Percentiles rank a stretch among this genome's conserved stretches.
These are phyloP conservation scores for Lachancea lanzarotensis DNA, from an alignment of 805 yeast genomes.

Conservation along the genomic window DNA sequence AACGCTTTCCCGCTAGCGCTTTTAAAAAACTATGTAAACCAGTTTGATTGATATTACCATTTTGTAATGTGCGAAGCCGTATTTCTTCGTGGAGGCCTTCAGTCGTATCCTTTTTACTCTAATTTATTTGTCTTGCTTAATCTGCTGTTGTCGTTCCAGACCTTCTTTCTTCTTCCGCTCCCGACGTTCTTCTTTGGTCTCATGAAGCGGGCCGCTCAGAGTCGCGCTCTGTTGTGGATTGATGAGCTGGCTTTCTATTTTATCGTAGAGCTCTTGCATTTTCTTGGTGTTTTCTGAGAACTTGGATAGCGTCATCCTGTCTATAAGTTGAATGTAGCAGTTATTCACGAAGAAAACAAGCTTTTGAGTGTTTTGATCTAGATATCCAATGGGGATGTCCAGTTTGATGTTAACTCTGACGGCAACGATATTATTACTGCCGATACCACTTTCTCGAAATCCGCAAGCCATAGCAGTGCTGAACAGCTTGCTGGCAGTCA, in stretches of 20 bases:
- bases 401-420: slow-evolving; percentile 60
- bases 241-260: slow-evolving; percentile 35
- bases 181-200: slow-evolving; percentile 54
- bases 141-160: slow-evolving; percentile 13
- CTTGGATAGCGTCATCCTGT: slow-evolving; percentile 51
- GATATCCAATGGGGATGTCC: slow-evolving; percentile 70
- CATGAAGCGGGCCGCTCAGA: slow-evolving; percentile 19
- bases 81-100: not conserved
- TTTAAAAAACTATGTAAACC: slow-evolving; percentile 1
- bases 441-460: slow-evolving; percentile 81
- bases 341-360: slow-evolving; percentile 43
- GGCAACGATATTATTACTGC: slow-evolving; percentile 70
- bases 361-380: slow-evolving; percentile 29
- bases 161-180: slow-evolving; percentile 48
- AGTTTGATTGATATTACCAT: slow-evolving; percentile 1
- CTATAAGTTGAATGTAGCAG: slow-evolving; percentile 46
- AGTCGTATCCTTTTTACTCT: not conserved
- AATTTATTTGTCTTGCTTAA: not conserved
- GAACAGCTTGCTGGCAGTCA: slow-evolving; percentile 54
- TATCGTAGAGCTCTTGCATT: slow-evolving; percentile 41
- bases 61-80: not conserved
- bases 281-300: slow-evolving; percentile 61
- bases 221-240: slow-evolving; percentile 2
- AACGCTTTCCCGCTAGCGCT: not conserved
- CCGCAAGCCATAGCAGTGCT: slow-evolving; percentile 78